A percentile compares a stretch with the other conserved stretches of the same genome.
These are phyloP conservation scores for Candolleomyces efflorescens DNA, from an alignment of 768 basidiomycete species.

Conservation along the genomic window DNA sequence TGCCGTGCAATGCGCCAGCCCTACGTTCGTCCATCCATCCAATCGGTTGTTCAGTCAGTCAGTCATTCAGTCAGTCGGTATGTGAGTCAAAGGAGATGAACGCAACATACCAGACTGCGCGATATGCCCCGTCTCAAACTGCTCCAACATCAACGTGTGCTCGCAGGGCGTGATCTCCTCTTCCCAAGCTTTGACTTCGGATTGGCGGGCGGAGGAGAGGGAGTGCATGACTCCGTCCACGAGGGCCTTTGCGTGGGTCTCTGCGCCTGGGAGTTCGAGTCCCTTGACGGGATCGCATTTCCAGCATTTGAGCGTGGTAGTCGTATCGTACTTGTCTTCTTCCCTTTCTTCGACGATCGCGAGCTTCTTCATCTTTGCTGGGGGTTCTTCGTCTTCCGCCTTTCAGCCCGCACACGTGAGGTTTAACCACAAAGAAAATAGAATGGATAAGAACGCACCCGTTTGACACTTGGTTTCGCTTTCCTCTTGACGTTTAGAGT, in stretches of 20 bases:
- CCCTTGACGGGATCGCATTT: constrained; percentile 54
- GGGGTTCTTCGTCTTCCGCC: constrained; percentile 78
- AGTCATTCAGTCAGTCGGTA: no score
- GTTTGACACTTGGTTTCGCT: constrained; percentile 54
- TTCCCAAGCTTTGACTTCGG: constrained; percentile 97
- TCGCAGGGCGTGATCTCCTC: constrained; percentile 89
- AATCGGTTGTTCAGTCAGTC: no score
- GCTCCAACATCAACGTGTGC: constrained; percentile 54
- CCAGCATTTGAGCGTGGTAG: constrained; percentile 72
- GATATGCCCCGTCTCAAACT: constrained; percentile 42
- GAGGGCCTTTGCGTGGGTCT: no score
- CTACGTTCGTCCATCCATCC: constrained; percentile 38
- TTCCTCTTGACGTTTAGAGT: constrained; percentile 79
- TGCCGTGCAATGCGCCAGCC: constrained; percentile 73
- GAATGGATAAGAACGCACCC: constrained; percentile 45
- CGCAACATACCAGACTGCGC: constrained; percentile 45
- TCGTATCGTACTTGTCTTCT: constrained; percentile 80
- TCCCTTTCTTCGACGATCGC: constrained; percentile 85
- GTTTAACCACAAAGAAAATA: neutral
- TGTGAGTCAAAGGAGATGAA: neutral
- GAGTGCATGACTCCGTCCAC: constrained; percentile 71
- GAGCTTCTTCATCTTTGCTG: constrained; percentile 84
- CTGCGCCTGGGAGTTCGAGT: constrained; percentile 38
- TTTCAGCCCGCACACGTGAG: no score
- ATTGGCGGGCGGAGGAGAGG: constrained; percentile 85